Base-by-base conservation (phyloP, 2,329 filamentous ascomycete genomes). In the Aspergillus sp. region DNA sequence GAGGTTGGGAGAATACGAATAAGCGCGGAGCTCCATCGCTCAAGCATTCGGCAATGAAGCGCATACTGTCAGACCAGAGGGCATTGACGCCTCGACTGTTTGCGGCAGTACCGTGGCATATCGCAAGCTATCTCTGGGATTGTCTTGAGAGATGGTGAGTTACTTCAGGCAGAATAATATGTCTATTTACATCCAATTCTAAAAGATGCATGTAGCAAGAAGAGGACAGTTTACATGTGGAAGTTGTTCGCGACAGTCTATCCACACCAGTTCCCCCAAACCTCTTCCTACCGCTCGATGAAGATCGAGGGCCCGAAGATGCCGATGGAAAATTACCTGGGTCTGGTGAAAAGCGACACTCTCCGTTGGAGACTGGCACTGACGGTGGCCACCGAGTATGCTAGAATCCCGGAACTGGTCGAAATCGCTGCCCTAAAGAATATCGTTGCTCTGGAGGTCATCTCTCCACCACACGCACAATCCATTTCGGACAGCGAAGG, bases 221-320 rank as follows among this genome's bases (percentile, higher is more conserved):
- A 53, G 24, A 45, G 53, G 37, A 67, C 59, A 14, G 42, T 64
- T 16, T 48, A 63, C 32, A 57, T 62, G 43, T 67, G 64, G 64
- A 64, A 60, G 25, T 45, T 64, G n/a, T 52, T 64, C 32, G 53
- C 54, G 11, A 52, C 44, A 4, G 47, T 40, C 12, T 66, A 66
- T 42, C 54, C 58, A 6, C 24, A 32, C 6, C 41, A 62, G 22
- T 64, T 67, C 24, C 41, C 38, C 5, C 19, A 45, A 13, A 14
- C 51, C 12, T 34, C 45, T 4, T 45, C 45, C 10, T 45, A 53
- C 15, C 60, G 58, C 29, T 42, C 39, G 4, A 43, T 62, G 32
- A 48, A 46, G n/a, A 49, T 59, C 14, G 41, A 38, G 6, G 36
- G 37, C 3, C 55, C 57, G 7, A 40, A 36, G 29, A 43, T 58